Conservation (phyloP, 1,139 yeast species). For the Yamadazyma atmosphaerica region DNA sequence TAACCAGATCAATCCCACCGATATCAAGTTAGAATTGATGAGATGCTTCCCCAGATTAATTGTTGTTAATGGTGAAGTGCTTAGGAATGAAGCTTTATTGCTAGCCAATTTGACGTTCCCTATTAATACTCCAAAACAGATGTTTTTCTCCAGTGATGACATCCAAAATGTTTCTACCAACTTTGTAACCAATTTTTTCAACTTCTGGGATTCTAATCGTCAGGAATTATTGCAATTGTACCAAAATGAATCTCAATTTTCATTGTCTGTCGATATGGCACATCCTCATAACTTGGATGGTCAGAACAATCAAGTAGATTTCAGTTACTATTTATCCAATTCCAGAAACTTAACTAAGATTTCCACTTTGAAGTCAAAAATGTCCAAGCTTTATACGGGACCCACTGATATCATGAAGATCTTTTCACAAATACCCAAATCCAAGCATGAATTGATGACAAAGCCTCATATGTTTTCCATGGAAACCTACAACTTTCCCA, state of each 20-base stretch:
- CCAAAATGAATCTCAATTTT: conserved; percentile 82
- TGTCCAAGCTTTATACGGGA: conserved; percentile 66
- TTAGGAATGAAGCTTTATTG: conserved; percentile 71
- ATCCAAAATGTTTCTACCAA: conserved; percentile 69
- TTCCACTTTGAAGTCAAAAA: conserved; percentile 57
- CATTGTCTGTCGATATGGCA: conserved; percentile 58
- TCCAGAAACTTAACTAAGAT: conserved; percentile 79
- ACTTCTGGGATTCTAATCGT: conserved; percentile 81
- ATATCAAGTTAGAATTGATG: conserved; percentile 64
- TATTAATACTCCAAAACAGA: conserved; percentile 41
- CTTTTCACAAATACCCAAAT: conserved; percentile 69
- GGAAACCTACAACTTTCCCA: conserved; percentile 74
- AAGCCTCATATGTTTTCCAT: conserved; percentile 70
- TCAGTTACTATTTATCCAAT: conserved; percentile 63
- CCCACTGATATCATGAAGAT: conserved; percentile 60
- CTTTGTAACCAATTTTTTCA: conserved; percentile 72
- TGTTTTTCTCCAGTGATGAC: conserved; percentile 81
- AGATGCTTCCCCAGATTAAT: conserved; percentile 74
- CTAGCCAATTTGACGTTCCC: conserved; percentile 56
- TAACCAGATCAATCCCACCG: conserved; percentile 22
- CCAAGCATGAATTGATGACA: conserved; percentile 67
- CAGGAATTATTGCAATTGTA: conserved; percentile 68
- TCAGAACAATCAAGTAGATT: conserved; percentile 43
- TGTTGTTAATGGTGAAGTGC: conserved; percentile 73
- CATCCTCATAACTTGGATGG: conserved; percentile 51